Base-by-base conservation (phyloP, 805 yeast genomes). In the Spathaspora arborariae region DNA sequence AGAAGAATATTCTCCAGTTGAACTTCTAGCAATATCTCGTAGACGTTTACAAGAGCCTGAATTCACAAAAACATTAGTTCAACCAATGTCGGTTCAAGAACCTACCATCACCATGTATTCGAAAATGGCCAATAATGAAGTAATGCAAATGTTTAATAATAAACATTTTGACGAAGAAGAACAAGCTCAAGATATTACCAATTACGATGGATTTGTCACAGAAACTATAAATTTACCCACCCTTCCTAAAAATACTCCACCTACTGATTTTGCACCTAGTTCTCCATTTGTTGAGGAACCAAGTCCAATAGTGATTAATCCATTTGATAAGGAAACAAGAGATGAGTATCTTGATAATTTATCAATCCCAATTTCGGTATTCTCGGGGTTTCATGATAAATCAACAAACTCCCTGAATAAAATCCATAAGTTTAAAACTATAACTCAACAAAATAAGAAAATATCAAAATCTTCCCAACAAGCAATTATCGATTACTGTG, bases 51-150 rank as follows among this genome's bases (percentile, higher is more conserved):
- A 44, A 18, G 41, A 43, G 10, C 39, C 46, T 44, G 56, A 51
- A 44, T 43, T 48, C 2, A 57, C 67, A 10, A 59, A 58, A 46
- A 70, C 77, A 6, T 64, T 75, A 35, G 68, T 71, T 3, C 59
- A 76, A 27, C 82, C 82, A 0, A 57, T 78, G 39, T 70, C 74
- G 45, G 78, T 73, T 13, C 68, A 72, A 11, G 85, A 95, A 0
- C 96, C 95, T 0, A 89, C 96, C 0, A 76, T 85, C 52, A 90
- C 97, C 0, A 67, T 84, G 57, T 84, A 77, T 58, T 85, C 96
- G 0, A 80, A 81, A 43, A 80, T 82, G 56, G 92, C 96, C 2
- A 77, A 81, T 47, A 78, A 80, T 45, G 96, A 88, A 54, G 83
- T 89, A 0, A 70, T 78, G 51, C 76, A 79, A 13, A 86, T 89